A percentile compares a stretch with the other conserved stretches of the same genome.
phyloP scores from a whole-genome alignment of 352 stramenopile species.

The Hyaloperonospora arabidopsidis region DNA sequence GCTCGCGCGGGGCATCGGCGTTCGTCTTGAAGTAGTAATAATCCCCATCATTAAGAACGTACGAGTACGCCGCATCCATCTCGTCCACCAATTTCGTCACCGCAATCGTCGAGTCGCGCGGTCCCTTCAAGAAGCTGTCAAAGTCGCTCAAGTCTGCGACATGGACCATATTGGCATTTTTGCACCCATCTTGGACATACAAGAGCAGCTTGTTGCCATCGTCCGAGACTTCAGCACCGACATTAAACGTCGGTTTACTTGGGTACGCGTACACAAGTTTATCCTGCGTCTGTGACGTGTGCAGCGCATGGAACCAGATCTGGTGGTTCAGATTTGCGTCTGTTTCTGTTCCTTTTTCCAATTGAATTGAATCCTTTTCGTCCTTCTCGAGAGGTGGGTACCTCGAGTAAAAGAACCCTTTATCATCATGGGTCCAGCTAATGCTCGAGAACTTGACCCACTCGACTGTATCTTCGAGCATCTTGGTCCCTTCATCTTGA shows the following conservation, averaged over 20 bases:
- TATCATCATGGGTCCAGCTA: constrained; percentile 74
- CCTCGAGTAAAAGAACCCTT: constrained; percentile 81
- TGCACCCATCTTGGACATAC: constrained; percentile 78
- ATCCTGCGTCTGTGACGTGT: constrained; percentile 64
- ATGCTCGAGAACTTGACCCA: constrained; percentile 87
- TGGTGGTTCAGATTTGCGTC: constrained; percentile 73
- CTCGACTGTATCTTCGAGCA: constrained; percentile 71
- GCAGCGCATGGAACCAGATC: constrained; percentile 71
- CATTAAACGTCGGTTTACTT: constrained; percentile 62
- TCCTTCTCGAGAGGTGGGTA: constrained; percentile 63
- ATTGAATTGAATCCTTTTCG: constrained; percentile 31
- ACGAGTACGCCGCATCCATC: constrained; percentile 79
- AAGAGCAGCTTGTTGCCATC: constrained; percentile 73
- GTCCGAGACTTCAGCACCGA: constrained; percentile 62
- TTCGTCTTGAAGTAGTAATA: constrained; percentile 87
- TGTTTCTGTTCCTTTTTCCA: constrained; percentile 70
- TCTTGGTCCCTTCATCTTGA: constrained; percentile 44
- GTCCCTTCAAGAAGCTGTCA: constrained; percentile 34
- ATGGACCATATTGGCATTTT: constrained; percentile 86
- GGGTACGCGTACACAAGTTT: constrained; percentile 72
- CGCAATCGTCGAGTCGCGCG: constrained; percentile 27
- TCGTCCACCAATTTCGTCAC: constrained; percentile 81
- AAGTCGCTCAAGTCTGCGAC: constrained; percentile 51
- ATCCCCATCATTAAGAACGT: constrained; percentile 83
- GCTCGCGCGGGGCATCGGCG: constrained; percentile 66